Base-by-base conservation (phyloP, 2,329 filamentous ascomycete genomes). In the Zasmidium angulare region DNA sequence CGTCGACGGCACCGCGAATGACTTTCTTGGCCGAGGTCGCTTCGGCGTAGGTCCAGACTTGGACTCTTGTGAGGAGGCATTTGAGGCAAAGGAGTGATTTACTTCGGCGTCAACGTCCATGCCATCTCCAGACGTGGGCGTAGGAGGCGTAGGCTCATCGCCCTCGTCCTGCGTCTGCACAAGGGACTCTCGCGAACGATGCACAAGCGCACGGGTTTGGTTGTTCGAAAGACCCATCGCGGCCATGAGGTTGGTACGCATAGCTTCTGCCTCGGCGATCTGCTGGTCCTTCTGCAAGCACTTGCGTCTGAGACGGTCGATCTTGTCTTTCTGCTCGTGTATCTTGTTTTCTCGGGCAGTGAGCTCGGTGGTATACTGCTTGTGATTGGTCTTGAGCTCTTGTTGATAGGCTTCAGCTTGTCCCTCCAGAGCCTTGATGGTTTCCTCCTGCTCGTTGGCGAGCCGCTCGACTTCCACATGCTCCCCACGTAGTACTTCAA, bases 31-130 rank as follows among this genome's bases (percentile, higher is more conserved):
- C 20, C 57, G 61, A 7, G 54, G 56, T 17, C 79, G 75, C 63
- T 81, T 81, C 2, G 77, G 77, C 23, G 74, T 77, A 1, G 71
- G 70, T 17, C 69, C 75, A 43, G 64, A 67, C 52, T 65, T 67
- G 6, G 60, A 66, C 20, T 69, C 60, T 40, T 59, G 50, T 4
- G 71, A 74, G 1, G 75, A 75, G 12, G 68, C 59, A 10, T 67
- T 63, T 9, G 64, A 69, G 7, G 60, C 65, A 55, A 70, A 68
- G 2, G 69, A 68, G 19, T 67, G 50, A 22, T 61, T 29, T 22
- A 59, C 60, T 29, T 65, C 50, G 17, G 50, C 53, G n/a, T 65
- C 55, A 23, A 61, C 46, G 17, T 66, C 58, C 58, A 63, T 55
- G n/a, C 57, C 58, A 20, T 60, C 52, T 7, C 53, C 59, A 2